Evolutionary conservation across 331 rosid species (phyloP).

Genomic region (Telfairia occidentalis): DNA sequence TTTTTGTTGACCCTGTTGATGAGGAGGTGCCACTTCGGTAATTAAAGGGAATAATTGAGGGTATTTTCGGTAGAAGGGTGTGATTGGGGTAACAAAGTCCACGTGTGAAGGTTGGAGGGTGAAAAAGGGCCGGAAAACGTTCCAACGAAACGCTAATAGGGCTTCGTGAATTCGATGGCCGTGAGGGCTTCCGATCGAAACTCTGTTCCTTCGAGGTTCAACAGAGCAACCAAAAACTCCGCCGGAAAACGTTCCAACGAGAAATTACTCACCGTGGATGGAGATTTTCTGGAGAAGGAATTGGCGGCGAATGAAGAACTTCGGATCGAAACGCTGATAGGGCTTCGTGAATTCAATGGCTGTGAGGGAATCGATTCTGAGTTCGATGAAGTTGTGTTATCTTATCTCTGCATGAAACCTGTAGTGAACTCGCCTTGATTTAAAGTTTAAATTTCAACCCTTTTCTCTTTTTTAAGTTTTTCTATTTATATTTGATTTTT

Average conservation of each 20-base stretch:
- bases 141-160: neutral
- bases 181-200: no score
- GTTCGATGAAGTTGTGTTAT: neutral
- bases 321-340: neutral
- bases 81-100: neutral
- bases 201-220: slow-evolving; percentile 2
- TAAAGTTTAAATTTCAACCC: no score
- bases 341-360: neutral
- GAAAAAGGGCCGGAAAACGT: no score
- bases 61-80: neutral
- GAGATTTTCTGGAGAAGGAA: neutral
- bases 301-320: neutral
- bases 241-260: neutral
- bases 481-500: no score
- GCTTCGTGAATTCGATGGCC: neutral
- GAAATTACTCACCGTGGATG: neutral
- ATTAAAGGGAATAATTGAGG: neutral
- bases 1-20: neutral
- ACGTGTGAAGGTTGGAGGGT: slow-evolving; percentile 1
- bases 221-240: neutral
- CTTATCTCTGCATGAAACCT: neutral
- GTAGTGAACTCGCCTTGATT: neutral
- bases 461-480: no score
- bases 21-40: neutral
- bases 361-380: neutral